phyloP scores from a whole-genome alignment of 768 basidiomycete species.

The Mycena vulgaris region DNA sequence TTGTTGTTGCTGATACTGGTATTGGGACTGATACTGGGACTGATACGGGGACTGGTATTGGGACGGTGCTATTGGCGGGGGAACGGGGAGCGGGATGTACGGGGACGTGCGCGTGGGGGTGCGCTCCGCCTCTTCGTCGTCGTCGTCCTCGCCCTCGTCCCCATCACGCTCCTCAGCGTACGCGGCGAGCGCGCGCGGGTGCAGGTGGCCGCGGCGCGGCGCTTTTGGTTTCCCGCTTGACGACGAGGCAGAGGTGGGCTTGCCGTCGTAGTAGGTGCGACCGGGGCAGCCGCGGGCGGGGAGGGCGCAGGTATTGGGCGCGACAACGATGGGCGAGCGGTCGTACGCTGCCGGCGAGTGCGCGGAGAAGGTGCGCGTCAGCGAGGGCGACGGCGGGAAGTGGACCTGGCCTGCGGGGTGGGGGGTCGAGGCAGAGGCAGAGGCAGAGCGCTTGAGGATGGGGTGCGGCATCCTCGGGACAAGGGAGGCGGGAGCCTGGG shows the following conservation, averaged over 20 bases:
- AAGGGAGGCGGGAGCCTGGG: neutral
- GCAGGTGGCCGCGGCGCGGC: slow-evolving; percentile 47
- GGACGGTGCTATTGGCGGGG: slow-evolving; percentile 31
- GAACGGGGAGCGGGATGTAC: slow-evolving; percentile 43
- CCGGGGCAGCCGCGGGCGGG: slow-evolving; percentile 87
- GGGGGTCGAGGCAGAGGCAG: slow-evolving; percentile 48
- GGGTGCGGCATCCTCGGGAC: slow-evolving; percentile 51
- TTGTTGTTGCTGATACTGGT: too few relatives aligned
- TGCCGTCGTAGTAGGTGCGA: slow-evolving; percentile 70
- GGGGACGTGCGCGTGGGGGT: slow-evolving; percentile 44
- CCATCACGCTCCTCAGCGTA: too few relatives aligned
- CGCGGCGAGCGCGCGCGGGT: slow-evolving; percentile 51
- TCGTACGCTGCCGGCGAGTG: slow-evolving; percentile 79
- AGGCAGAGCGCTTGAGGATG: slow-evolving; percentile 67
- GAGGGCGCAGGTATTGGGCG: slow-evolving; percentile 80
- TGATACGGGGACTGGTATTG: neutral
- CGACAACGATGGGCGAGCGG: slow-evolving; percentile 83
- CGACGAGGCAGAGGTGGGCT: slow-evolving; percentile 15
- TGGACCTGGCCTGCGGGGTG: slow-evolving; percentile 62
- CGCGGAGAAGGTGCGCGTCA: slow-evolving; percentile 65
- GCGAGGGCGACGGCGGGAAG: slow-evolving; percentile 68
- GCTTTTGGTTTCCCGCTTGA: neutral
- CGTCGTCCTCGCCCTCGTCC: slow-evolving; percentile 34
- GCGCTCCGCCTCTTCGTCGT: slow-evolving; percentile 43
- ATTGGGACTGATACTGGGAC: neutral